Evolutionary conservation across 805 yeast genomes (phyloP).

Genomic region (Yarrowia keelungensis): DNA sequence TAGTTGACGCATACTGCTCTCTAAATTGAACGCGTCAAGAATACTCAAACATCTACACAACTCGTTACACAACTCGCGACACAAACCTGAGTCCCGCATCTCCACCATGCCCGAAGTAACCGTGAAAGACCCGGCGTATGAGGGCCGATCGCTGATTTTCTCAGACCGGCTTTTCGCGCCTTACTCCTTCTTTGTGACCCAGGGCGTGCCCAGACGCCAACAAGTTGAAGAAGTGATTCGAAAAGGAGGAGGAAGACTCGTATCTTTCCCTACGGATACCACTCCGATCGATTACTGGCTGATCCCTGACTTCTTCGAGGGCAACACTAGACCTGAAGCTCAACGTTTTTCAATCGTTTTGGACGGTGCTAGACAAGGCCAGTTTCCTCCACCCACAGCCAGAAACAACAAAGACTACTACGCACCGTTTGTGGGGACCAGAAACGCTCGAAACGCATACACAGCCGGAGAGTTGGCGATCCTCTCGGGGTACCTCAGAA

Average conservation of each 20-base stretch:
- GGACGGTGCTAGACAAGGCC: background rate
- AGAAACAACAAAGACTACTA: background rate
- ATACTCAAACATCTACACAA: too few species aligned
- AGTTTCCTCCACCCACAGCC: conserved; percentile 4
- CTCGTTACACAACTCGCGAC: too few species aligned
- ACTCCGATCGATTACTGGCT: conserved; percentile 8
- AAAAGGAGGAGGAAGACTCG: conserved; percentile 5
- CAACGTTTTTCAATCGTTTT: background rate
- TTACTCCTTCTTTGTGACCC: conserved; percentile 6
- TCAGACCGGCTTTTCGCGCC: background rate
- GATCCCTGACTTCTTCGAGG: background rate
- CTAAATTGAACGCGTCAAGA: too few species aligned
- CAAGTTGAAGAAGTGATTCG: background rate
- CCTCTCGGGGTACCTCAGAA: background rate
- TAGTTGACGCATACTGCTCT: too few species aligned
- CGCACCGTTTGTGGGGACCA: background rate
- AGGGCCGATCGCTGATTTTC: background rate
- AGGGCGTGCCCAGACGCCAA: background rate
- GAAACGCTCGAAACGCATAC: background rate
- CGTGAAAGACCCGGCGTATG: conserved; percentile 1
- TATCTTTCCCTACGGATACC: background rate
- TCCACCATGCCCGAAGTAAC: conserved; percentile 1
- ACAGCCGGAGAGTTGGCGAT: conserved; percentile 3
- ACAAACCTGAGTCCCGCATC: too few species aligned
- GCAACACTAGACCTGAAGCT: background rate